These are phyloP conservation scores for Penicillium oxalicum DNA, from an alignment of 2,329 filamentous ascomycete genomes.

Conservation along the genomic window DNA sequence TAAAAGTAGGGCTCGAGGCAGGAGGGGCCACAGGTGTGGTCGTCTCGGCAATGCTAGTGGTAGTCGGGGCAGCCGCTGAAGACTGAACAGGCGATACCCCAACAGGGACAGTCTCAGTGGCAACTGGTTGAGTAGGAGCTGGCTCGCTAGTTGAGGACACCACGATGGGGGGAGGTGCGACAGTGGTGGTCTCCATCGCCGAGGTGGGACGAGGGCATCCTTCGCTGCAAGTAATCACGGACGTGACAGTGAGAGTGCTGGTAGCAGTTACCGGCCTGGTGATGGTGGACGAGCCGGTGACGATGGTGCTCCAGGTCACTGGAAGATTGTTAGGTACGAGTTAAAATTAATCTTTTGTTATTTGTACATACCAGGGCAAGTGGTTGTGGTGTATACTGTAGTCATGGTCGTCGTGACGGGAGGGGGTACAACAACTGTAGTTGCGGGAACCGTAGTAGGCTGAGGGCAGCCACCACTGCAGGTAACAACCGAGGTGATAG, in stretches of 20 bases:
- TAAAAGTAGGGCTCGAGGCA: slow-evolving; percentile 12
- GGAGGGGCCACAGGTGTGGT: slow-evolving; percentile 1
- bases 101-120: too few species aligned
- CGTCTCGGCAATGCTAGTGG: neutral
- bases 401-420: slow-evolving; percentile 13
- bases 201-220: slow-evolving; percentile 10
- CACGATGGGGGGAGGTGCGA: neutral
- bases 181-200: neutral
- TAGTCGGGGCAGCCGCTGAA: slow-evolving; percentile 1
- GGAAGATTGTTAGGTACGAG: slow-evolving; percentile 9
- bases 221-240: slow-evolving; percentile 17
- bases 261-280: slow-evolving; percentile 22
- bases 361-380: slow-evolving; percentile 25
- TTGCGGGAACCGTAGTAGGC: slow-evolving; percentile 1
- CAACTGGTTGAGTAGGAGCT: neutral
- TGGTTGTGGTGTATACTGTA: slow-evolving; percentile 22
- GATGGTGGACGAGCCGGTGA: slow-evolving; percentile 17
- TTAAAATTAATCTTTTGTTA: too few species aligned
- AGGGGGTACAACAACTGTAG: neutral
- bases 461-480: slow-evolving; percentile 16
- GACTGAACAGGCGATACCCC: neutral
- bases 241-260: slow-evolving; percentile 19
- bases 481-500: slow-evolving; percentile 18
- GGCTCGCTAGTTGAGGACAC: neutral
- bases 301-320: slow-evolving; percentile 20